Percentiles rank a stretch among this genome's conserved stretches.
These are phyloP conservation scores for Coprinopsis cinerea DNA, from an alignment of 768 basidiomycete species.

Conservation along the genomic window DNA sequence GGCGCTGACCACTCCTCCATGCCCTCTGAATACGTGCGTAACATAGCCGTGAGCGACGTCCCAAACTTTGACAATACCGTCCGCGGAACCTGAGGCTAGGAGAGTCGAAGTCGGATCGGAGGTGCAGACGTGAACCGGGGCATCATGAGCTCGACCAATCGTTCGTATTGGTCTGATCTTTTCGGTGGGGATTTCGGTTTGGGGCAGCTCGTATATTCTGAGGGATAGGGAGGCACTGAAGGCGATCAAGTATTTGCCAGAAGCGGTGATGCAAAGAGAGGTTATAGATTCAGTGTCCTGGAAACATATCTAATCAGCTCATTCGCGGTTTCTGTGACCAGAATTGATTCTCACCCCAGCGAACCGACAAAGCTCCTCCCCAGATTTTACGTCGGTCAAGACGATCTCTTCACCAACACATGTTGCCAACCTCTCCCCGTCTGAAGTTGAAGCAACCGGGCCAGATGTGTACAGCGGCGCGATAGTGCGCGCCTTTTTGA, in stretches of 20 bases:
- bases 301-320: background rate
- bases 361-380: conserved; percentile 74
- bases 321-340: conserved; percentile 4
- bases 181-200: conserved; percentile 34
- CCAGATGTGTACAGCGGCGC: conserved; percentile 86
- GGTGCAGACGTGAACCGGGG: conserved; percentile 87
- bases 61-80: conserved; percentile 97
- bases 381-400: conserved; percentile 72
- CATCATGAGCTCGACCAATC: conserved; percentile 82
- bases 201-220: conserved; percentile 77
- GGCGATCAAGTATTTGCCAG: conserved; percentile 65
- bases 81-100: conserved; percentile 92
- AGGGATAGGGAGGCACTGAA: conserved; percentile 81
- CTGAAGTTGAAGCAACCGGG: conserved; percentile 70
- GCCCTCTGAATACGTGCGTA: conserved; percentile 93
- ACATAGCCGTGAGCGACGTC: conserved; percentile 81
- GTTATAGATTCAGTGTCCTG: conserved; percentile 86
- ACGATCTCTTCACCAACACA: conserved; percentile 85
- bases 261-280: conserved; percentile 76
- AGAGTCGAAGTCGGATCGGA: conserved; percentile 83
- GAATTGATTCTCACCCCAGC: conserved; percentile 58
- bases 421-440: conserved; percentile 77
- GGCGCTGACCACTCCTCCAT: conserved; percentile 95
- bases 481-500: conserved; percentile 68
- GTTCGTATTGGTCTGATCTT: conserved; percentile 66